phyloP scores from a whole-genome alignment of 495 filamentous ascomycete genomes.

The Penicillium steckii region DNA sequence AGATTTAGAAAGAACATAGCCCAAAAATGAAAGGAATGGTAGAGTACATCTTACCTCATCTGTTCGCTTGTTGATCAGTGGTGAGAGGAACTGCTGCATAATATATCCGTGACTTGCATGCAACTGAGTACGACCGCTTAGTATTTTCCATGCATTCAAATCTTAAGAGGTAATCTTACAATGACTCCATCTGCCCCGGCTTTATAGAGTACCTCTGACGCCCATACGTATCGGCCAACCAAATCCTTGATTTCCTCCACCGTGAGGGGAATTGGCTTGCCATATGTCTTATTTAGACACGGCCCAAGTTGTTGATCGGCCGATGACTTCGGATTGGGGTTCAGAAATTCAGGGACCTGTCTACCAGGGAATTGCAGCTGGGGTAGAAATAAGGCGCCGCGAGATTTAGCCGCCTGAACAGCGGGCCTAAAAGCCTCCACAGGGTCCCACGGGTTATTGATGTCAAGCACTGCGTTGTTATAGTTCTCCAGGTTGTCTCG shows the following conservation, averaged over 20 bases:
- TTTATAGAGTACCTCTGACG: conserved; percentile 10
- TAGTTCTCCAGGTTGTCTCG: conserved; percentile 21
- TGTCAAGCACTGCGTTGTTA: conserved; percentile 20
- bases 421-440: conserved; percentile 18
- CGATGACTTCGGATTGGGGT: conserved; percentile 13
- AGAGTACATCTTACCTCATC: conserved; percentile 20
- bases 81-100: conserved; percentile 33
- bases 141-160: neutral
- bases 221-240: conserved; percentile 14
- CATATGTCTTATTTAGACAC: conserved; percentile 17
- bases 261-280: conserved; percentile 14
- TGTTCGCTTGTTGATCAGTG: conserved; percentile 37
- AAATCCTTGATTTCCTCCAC: conserved; percentile 12
- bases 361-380: conserved; percentile 17
- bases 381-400: conserved; percentile 14
- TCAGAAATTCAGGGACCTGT: conserved; percentile 16
- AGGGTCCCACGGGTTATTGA: conserved; percentile 17
- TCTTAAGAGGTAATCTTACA: neutral
- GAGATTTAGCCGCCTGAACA: conserved; percentile 14
- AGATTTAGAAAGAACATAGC: neutral
- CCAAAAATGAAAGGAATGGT: neutral
- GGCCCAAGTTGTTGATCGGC: conserved; percentile 10
- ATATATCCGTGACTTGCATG: conserved; percentile 33
- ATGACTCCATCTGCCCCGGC: conserved; percentile 20
- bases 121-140: neutral